These are phyloP conservation scores for Citrus unshiu DNA, from an alignment of 345 rosid genomes.

Conservation along the genomic window DNA sequence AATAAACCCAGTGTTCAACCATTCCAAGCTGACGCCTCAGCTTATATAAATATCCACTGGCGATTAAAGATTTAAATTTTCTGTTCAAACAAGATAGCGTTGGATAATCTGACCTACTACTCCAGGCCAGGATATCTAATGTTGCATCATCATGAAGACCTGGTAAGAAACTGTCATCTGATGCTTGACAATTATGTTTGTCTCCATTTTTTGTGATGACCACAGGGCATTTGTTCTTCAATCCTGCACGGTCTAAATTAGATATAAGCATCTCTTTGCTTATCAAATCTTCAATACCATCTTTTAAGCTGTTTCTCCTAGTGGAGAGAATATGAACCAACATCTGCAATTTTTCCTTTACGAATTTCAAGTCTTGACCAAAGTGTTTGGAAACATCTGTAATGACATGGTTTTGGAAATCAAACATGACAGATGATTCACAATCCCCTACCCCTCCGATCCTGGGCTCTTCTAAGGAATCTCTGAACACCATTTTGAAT, in stretches of 20 bases:
- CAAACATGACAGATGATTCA: slow-evolving; percentile 8
- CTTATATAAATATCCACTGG: slow-evolving; percentile 38
- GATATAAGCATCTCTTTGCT: slow-evolving; percentile 14
- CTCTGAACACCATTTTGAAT: slow-evolving; percentile 36
- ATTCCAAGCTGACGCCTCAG: slow-evolving; percentile 31
- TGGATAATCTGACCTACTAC: slow-evolving; percentile 37
- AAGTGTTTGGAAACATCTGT: background rate
- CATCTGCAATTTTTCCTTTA: slow-evolving; percentile 15
- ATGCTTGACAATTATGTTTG: slow-evolving; percentile 16
- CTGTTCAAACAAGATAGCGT: slow-evolving; percentile 33
- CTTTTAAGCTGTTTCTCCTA: slow-evolving; percentile 16
- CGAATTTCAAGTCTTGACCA: slow-evolving; percentile 5
- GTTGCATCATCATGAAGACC: slow-evolving; percentile 35
- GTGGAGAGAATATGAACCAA: slow-evolving; percentile 16
- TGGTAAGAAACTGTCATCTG: slow-evolving; percentile 27
- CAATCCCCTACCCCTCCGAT: slow-evolving; percentile 14
- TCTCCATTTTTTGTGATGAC: slow-evolving; percentile 18
- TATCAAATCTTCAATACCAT: slow-evolving; percentile 10
- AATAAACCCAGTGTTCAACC: slow-evolving; percentile 42
- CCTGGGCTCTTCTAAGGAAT: slow-evolving; percentile 19
- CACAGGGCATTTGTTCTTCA: slow-evolving; percentile 13
- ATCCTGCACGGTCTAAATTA: slow-evolving; percentile 9
- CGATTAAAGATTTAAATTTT: slow-evolving; percentile 29
- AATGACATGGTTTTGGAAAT: slow-evolving; percentile 8
- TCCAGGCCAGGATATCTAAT: slow-evolving; percentile 32